Evolutionary conservation across 495 filamentous ascomycete genomes (phyloP), one percentile per base, ranked within the genome.

Genomic region (Neurospora africana): DNA sequence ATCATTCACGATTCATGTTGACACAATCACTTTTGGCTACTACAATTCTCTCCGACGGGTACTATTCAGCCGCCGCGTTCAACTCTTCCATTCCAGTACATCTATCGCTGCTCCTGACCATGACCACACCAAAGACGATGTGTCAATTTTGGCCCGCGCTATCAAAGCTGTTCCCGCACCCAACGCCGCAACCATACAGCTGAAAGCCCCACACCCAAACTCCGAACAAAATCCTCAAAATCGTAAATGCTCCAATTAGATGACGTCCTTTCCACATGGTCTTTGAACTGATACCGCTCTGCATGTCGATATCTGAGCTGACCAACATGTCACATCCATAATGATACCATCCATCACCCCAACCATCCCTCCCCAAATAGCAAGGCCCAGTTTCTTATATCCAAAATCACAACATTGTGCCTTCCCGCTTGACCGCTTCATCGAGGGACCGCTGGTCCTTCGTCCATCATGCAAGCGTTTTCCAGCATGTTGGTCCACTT

Each of bases 401-500:
- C 13, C 53, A 33, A 61, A 61, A 61, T 17, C 8, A 38, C 13
- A 9, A 3, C 23, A 33, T 61, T 19, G 13, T 27, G 6, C 15
- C 10, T 41, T 21, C 27, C 47, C 38, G 47, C 8, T 61, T 53
- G 33, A 30, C 71, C 36, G 53, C 53, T 61, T 61, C 27, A 61
- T 8, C 73, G 70, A 19, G 74, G 71, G 0, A 76, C 68, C 7
- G 82, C 80, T 47, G 81, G 79, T 36, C 84, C 83, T 80, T 98
- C 95, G 74, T 97, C 94, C 81, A 94, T 91, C 95, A 98, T 97
- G 81, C 95, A 98, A 38, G 94, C 93, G 77, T 92, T 96, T 78
- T 99, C 95, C 53, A 99, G 82, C 84, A 97, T 95, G 80, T 99
- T 99, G 23, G 95, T 99, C 95, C 96, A 98, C 79, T 98, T 98